Base-by-base conservation (phyloP, 768 basidiomycete species). In the Leccinum broughii region DNA sequence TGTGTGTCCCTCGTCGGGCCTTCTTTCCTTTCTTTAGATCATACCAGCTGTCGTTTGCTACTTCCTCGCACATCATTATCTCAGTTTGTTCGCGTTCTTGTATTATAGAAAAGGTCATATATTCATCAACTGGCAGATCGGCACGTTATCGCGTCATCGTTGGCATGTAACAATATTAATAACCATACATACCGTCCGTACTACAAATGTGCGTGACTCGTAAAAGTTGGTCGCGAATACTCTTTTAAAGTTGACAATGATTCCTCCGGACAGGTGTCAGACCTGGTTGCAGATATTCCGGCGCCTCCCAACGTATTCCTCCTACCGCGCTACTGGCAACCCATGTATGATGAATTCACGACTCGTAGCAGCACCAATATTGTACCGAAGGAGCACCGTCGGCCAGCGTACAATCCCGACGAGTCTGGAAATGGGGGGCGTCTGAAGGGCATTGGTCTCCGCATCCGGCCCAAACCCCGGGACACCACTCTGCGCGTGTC, bases 11-110 rank as follows among this genome's bases (percentile, higher is more conserved):
- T 56, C 22, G 60, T 26, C 48, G 9, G 49, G 56, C 54, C 54
- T 64, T 57, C 51, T 61, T 62, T 24, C 53, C 51, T 56, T 62
- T 51, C 60, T 51, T 57, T 61, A 61, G 57, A 63, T 65, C 60
- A 72, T 70, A 64, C 68, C 72, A 65, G 59, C 26, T 64, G 60
- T 63, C 70, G 65, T 60, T 60, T 71, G 66, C 63, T 72, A 66
- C 70, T 64, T 64, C 59, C 57, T 59, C 58, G 64, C 70, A 70
- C 70, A 64, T 66, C 64, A 67, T 63, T 69, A 74, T 72, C 72
- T 65, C 65, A 63, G 44, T 64, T 60, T 64, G 62, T 66, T 66
- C 60, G 62, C 62, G 61, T 62, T 70, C 66, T 67, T 73, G 72
- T 75, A 73, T 70, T 63, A 63, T 73, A 75, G 63, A 64, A 60